Base-by-base conservation (phyloP, 2,329 filamentous ascomycete species). In the Leptographium wingfieldii region DNA sequence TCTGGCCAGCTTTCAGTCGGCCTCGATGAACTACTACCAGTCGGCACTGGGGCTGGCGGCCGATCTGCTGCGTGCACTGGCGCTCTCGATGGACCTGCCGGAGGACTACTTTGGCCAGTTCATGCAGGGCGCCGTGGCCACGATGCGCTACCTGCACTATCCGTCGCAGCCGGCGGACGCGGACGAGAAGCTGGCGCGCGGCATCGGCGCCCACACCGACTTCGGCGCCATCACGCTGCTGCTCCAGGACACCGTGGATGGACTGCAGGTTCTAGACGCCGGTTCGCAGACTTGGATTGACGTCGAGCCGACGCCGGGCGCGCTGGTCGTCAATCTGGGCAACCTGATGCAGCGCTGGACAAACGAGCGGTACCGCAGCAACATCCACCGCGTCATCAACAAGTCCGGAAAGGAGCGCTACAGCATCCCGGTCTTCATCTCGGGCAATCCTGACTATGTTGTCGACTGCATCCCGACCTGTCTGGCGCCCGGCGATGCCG, bases 91-190 rank as follows among this genome's bases (percentile, higher is more conserved):
- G 7, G 68, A 66, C 5, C 61, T 73, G 0, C 64, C 53, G 5
- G 58, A 60, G 64, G 63, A 22, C 57, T 64, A n/a, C 58, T 69
- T 38, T 67, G 69, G 1, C 64, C 66, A 7, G 66, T 66, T 78
- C 49, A 81, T 85, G 68, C n/a, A 33, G 38, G 76, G 74, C 40
- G 78, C 78, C 0, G 73, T 78, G 60, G 78, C 82, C 61, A 82
- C 84, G 60, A 71, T 86, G 16, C 76, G 84, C 1, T 68, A 86
- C 22, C 71, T 85, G 19, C 82, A 86, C 67, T 86, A 73, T 58
- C 71, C 72, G 3, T 64, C 67, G 3, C 60, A 61, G 51, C 55
- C 55, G 6, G 22, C 54, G 0, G 57, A 61, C 1, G 64, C 68
- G 14, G 66, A 70, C 16, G 66, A 68, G 4, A 66, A 67, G 38